phyloP scores from a whole-genome alignment of 768 basidiomycete species.

The Lentinula detonsa region DNA sequence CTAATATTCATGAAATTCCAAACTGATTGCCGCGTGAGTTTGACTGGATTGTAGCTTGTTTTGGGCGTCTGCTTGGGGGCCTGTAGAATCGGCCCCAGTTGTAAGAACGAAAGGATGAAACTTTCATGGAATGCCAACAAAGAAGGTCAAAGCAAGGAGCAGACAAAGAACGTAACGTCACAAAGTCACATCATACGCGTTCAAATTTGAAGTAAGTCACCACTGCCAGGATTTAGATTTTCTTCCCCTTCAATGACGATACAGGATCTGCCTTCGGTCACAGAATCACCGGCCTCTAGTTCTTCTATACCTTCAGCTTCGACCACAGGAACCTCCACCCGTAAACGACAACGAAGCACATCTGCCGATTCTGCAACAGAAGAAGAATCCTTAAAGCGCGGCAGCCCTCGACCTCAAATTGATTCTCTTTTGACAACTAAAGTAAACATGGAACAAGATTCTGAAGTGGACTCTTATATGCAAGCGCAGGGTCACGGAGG shows the following conservation, averaged over 20 bases:
- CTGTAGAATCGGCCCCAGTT: too few relatives aligned
- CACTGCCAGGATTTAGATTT: not conserved
- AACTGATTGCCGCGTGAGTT: too few relatives aligned
- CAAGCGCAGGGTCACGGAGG: constrained; percentile 38
- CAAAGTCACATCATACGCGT: not conserved
- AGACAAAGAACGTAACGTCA: not conserved
- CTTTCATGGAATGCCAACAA: too few relatives aligned
- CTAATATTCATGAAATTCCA: too few relatives aligned
- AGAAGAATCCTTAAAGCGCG: constrained; percentile 34
- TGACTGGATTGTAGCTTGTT: too few relatives aligned
- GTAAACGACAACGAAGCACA: constrained; percentile 70
- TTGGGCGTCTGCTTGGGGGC: too few relatives aligned
- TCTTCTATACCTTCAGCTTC: constrained; percentile 1
- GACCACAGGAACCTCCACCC: constrained; percentile 25
- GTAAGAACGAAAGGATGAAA: too few relatives aligned
- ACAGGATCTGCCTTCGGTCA: constrained; percentile 2
- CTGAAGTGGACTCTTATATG: constrained; percentile 68
- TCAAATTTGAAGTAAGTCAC: not conserved
- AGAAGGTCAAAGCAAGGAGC: too few relatives aligned
- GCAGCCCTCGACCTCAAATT: constrained; percentile 32
- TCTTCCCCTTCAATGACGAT: not conserved
- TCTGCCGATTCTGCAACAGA: constrained; percentile 71
- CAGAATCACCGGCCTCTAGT: constrained; percentile 6
- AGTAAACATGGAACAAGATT: constrained; percentile 11
- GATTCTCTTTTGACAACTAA: constrained; percentile 37